These are phyloP conservation scores for Trifolium repens DNA, from an alignment of 306 rosid species.

Conservation along the genomic window DNA sequence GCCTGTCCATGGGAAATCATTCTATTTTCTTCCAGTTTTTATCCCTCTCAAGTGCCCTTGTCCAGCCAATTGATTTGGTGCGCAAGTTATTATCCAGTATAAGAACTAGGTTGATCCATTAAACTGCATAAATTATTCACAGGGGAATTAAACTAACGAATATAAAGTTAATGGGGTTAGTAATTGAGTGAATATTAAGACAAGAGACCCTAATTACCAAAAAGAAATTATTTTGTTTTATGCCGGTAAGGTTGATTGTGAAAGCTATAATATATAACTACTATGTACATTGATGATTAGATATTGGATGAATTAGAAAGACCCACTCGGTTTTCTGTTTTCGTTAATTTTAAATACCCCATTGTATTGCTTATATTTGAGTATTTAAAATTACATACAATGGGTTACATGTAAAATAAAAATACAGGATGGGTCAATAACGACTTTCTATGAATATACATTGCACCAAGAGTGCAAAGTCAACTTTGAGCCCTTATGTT, in stretches of 20 bases:
- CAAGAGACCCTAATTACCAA: constrained; percentile 3
- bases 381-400: background rate
- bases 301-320: background rate
- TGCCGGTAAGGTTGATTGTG: background rate
- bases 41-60: constrained; percentile 9
- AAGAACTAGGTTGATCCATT: background rate
- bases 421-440: background rate
- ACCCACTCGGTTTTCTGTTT: background rate
- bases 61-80: background rate
- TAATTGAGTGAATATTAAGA: constrained; percentile 3
- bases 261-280: background rate
- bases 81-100: background rate
- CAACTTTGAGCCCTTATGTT: too few relatives aligned
- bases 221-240: background rate
- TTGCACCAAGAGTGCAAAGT: too few relatives aligned
- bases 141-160: background rate
- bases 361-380: background rate
- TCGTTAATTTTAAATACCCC: too few relatives aligned
- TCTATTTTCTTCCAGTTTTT: background rate
- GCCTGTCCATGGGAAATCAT: background rate
- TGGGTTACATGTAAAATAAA: background rate
- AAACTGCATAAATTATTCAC: background rate
- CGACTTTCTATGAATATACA: background rate
- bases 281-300: too few relatives aligned
- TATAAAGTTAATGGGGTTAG: background rate